Evolutionary conservation across 1,139 yeast species (phyloP), one percentile per base, ranked within the genome.

Genomic region (Arxiozyma heterogenica): DNA sequence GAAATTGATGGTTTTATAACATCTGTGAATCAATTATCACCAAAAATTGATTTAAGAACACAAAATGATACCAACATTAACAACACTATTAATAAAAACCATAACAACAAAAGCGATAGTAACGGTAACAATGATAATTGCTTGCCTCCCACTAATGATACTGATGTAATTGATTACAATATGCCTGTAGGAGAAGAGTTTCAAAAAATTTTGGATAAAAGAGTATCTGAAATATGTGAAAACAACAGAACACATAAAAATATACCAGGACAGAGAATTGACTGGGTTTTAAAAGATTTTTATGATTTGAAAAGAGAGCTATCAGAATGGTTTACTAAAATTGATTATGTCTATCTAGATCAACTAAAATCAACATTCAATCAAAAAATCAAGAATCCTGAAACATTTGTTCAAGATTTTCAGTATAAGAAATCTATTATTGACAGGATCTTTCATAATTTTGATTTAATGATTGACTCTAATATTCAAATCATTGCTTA

Each of bases 251-350:
- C 67, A 44, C 67, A 12, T 34, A 12, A 65, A 15, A 60, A 67
- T 2, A 54, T 66, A 2, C 64, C 71, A 3, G 68, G 64, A 55
- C 70, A 80, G 0, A 69, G 66, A 17, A 60, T 86, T n/a, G 70
- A 75, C 1, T 84, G 80, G 69, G 66, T 72, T 1, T 72, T 76
- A 56, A 53, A 64, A 15, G 85, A 81, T 55, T 62, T 65, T 27
- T 73, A 72, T 6, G 61, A 65, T 0, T 68, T 83, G 30, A 65
- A 66, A 15, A 67, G 70, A 5, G 89, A 84, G 59, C 58, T 84
- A 22, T 73, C 75, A 45, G 84, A 83, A 51, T 85, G 94, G 94
- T 85, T 85, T 61, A 73, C 79, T 6, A 64, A 64, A 46, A 68
- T 73, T 49, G 93, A 85, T 64, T 73, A 79, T 52, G 54, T 53